Base-by-base conservation (phyloP, 345 rosid genomes). In the Clausena lansium region DNA sequence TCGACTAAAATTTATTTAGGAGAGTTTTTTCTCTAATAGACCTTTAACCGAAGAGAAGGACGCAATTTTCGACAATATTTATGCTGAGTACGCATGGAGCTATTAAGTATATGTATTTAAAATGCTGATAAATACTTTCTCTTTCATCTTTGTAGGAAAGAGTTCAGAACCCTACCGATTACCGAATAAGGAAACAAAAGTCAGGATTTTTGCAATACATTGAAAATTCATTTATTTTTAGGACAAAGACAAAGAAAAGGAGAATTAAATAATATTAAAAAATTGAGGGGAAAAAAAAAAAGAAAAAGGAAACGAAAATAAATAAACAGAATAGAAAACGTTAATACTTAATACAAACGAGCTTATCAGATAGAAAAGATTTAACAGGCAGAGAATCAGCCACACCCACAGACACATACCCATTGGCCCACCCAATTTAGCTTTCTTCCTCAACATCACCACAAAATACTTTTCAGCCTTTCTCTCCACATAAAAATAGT, bases 351-450 rank as follows among this genome's bases (percentile, higher is more conserved):
- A 39, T 47, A 19, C 52, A 47, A 32, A 3, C 50, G 65, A 28
- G 83, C 94, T 89, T 89, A 89, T 88, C 91, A 79, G 71, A 69
- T 77, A 73, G 80, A 76, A 77, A 76, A 75, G 78, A 58, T 74
- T 79, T 76, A 82, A 81, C 88, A 87, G 95, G 91, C 85, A 65
- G 79, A 90, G 91, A 87, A 84, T 77, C 78, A 77, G 85, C 95
- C 98, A 89, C 97, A 85, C 91, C 82, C 74, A 70, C 85, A 67
- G 71, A 77, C 45, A 17, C 24, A n/a, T 2, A 4, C 39, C 39
- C 27, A 8, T 20, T n/a, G 77, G 75, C 82, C 79, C 86, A 83
- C 32, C 61, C 67, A 64, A 65, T 61, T 74, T 81, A 78, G 76
- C 71, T 47, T 35, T 15, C 35, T 67, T 57, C 50, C 36, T 41